Evolutionary conservation across 1,284 basidiomycete genomes (phyloP).

Genomic region (Butyriboletus appendiculatus): DNA sequence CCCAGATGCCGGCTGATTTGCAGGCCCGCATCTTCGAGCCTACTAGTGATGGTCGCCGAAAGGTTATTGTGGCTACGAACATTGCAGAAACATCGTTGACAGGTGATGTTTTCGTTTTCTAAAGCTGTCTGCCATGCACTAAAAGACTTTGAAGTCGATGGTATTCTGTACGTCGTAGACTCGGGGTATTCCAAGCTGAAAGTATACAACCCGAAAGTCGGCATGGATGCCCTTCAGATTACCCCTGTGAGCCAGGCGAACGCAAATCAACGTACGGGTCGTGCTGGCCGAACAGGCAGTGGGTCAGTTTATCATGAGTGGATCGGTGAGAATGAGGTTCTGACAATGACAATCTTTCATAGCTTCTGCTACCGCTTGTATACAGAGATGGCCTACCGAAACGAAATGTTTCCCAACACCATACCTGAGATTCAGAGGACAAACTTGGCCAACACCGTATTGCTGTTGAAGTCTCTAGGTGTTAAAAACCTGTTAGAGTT

Average conservation of each 20-base stretch:
- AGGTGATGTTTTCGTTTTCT: slow-evolving; percentile 44
- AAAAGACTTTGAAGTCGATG: slow-evolving; percentile 71
- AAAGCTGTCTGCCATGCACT: slow-evolving; percentile 6
- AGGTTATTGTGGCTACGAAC: slow-evolving; percentile 98
- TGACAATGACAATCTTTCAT: slow-evolving; percentile 19
- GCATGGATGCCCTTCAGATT: slow-evolving; percentile 99
- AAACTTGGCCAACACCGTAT: slow-evolving; percentile 95
- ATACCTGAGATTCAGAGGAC: slow-evolving; percentile 99
- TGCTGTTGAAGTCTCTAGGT: slow-evolving; percentile 92
- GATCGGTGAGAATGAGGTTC: background rate
- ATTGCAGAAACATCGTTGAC: slow-evolving; percentile 99
- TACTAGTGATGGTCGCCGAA: slow-evolving; percentile 91
- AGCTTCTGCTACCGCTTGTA: slow-evolving; percentile 94
- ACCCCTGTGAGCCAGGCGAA: slow-evolving; percentile 99
- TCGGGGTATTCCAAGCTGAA: slow-evolving; percentile 97
- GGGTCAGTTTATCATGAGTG: slow-evolving; percentile 55
- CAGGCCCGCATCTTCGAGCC: slow-evolving; percentile 98
- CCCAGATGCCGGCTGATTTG: slow-evolving; percentile 98
- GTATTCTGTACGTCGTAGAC: slow-evolving; percentile 97
- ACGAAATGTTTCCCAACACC: slow-evolving; percentile 90
- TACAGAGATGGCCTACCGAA: slow-evolving; percentile 83
- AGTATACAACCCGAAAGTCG: slow-evolving; percentile 98
- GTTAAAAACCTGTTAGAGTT: slow-evolving; percentile 98
- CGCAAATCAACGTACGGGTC: slow-evolving; percentile 92
- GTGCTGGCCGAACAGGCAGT: slow-evolving; percentile 94